Evolutionary conservation across 257 asterid genomes (phyloP).

Genomic region (Rauvolfia tetraphylla): DNA sequence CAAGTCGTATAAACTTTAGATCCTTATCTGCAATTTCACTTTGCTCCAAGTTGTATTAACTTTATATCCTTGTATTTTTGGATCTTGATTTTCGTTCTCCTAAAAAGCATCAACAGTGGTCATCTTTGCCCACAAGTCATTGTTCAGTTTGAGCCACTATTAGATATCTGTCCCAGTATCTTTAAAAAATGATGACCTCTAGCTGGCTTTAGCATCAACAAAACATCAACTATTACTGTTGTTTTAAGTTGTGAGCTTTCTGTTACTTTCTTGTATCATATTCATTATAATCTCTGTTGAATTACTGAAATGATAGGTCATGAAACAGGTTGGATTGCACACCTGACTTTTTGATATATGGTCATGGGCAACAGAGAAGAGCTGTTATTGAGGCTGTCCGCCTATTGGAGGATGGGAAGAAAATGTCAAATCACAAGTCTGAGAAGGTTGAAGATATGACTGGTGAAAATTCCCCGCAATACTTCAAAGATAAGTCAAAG

Average conservation of each 20-base stretch:
- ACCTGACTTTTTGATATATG: slow-evolving; percentile 72
- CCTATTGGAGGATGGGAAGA: slow-evolving; percentile 62
- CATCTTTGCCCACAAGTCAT: neutral
- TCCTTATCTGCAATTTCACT: too few relatives aligned
- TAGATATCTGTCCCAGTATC: neutral
- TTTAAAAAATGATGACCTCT: neutral
- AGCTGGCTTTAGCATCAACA: neutral
- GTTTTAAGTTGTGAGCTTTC: neutral
- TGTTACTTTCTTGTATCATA: neutral
- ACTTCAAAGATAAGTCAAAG: slow-evolving; percentile 85
- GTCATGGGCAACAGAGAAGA: slow-evolving; percentile 95
- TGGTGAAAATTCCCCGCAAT: slow-evolving; percentile 53
- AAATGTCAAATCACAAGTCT: slow-evolving; percentile 32
- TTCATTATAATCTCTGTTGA: neutral
- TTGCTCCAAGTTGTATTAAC: slow-evolving; percentile 5
- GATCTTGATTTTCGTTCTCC: neutral
- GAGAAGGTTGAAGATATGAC: slow-evolving; percentile 38
- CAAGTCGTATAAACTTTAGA: neutral
- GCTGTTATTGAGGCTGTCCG: slow-evolving; percentile 89
- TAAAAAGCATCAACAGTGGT: neutral
- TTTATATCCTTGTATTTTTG: too few relatives aligned
- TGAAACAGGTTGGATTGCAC: slow-evolving; percentile 80
- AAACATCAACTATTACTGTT: neutral
- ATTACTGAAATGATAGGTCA: slow-evolving; percentile 20
- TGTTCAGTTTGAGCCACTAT: neutral